A percentile compares a stretch with the other conserved stretches of the same genome.
Conservation (phyloP, 179 eudicot genomes). For the Nepenthes alata region DNA sequence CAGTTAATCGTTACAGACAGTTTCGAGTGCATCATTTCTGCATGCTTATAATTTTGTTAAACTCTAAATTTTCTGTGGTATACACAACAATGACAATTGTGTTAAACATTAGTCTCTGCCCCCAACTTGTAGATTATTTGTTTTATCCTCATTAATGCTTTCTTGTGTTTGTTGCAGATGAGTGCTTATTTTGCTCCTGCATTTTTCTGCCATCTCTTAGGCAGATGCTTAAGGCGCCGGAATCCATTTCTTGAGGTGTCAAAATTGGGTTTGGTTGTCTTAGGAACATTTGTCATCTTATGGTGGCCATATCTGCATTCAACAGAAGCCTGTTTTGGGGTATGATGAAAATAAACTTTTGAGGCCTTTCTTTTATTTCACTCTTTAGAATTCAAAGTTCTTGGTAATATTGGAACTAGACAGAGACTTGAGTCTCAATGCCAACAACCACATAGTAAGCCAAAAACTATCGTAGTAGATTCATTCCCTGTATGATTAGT, state of each 20-base stretch:
- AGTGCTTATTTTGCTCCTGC: slow-evolving; percentile 99
- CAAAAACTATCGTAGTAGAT: no score
- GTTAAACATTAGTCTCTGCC: no score
- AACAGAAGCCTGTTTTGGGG: slow-evolving; percentile 52
- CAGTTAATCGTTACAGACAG: no score
- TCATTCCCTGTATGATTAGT: no score
- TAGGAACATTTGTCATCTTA: slow-evolving; percentile 66
- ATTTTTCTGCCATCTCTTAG: slow-evolving; percentile 76
- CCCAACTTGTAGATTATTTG: background rate
- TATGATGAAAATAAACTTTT: slow-evolving; percentile 12
- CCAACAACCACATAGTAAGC: no score
- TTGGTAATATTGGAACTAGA: background rate
- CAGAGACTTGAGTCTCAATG: no score
- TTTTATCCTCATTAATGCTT: slow-evolving; percentile 6
- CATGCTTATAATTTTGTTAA: no score
- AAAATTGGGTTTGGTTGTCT: slow-evolving; percentile 61
- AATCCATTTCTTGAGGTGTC: slow-evolving; percentile 62
- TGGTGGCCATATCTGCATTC: slow-evolving; percentile 92
- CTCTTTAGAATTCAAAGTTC: background rate
- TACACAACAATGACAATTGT: no score
- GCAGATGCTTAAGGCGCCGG: slow-evolving; percentile 66
- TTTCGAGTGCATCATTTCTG: no score
- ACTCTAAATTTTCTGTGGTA: no score
- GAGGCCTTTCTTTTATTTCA: background rate
- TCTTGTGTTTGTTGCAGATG: slow-evolving; percentile 51